These are phyloP conservation scores for Sugiyamaella sp. DNA, from an alignment of 1,139 yeast species.

Conservation along the genomic window DNA sequence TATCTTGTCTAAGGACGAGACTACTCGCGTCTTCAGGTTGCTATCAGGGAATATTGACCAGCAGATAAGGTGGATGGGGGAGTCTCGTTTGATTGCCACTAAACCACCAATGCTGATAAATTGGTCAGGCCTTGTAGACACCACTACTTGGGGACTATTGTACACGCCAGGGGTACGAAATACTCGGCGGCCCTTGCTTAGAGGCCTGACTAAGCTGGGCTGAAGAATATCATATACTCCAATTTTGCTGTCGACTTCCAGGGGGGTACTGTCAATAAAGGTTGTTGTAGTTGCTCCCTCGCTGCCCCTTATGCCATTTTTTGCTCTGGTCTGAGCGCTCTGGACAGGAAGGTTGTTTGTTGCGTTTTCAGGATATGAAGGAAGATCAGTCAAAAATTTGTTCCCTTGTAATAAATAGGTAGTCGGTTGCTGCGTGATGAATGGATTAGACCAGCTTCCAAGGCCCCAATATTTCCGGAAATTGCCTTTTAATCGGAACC, in stretches of 20 bases:
- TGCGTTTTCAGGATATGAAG: conserved; percentile 31
- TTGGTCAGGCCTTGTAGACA: conserved; percentile 32
- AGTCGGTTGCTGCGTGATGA: conserved; percentile 32
- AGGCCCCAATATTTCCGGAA: conserved; percentile 14
- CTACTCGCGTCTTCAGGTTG: conserved; percentile 20
- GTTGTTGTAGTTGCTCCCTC: no score
- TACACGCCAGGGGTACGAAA: conserved; percentile 28
- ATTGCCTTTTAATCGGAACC: conserved; percentile 19
- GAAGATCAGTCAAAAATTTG: conserved; percentile 31
- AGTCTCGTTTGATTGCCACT: conserved; percentile 28
- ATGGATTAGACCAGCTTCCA: conserved; percentile 28
- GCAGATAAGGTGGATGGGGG: conserved; percentile 23
- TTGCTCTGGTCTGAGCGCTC: not conserved
- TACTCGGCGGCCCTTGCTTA: conserved; percentile 31
- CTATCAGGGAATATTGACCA: conserved; percentile 31
- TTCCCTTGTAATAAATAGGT: conserved; percentile 27
- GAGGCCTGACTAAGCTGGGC: conserved; percentile 28
- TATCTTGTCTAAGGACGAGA: conserved; percentile 36
- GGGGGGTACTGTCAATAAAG: conserved; percentile 7
- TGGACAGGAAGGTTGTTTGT: not conserved
- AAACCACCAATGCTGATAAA: conserved; percentile 38
- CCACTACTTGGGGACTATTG: conserved; percentile 28
- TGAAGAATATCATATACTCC: conserved; percentile 27
- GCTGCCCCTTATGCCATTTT: not conserved
- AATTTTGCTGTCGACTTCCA: conserved; percentile 4